Base-by-base conservation (phyloP, 345 rosid species). In the Salix arbutifolia region DNA sequence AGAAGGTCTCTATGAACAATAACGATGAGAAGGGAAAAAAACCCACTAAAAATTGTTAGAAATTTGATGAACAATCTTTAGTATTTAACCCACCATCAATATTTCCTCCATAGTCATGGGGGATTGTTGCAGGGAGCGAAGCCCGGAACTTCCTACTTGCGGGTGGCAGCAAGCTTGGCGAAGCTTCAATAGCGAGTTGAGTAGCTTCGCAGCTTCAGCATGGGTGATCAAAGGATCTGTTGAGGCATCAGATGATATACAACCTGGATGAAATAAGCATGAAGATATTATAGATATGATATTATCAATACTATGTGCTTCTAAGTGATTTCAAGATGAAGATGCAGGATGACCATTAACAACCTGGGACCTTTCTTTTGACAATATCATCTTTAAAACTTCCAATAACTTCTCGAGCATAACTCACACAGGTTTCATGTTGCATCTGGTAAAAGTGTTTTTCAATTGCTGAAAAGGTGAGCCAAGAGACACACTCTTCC, bases 121-220 rank as follows among this genome's bases (percentile, higher is more conserved):
- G 17, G 92, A 79, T 70, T 95, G 97, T 69, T 95, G 99, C 85
- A 93, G 76, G 74, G 99, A 88, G 69, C 96, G 97, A 78, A 95
- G 72, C 65, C 99, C 97, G 75, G 92, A 95, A 78, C 96, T 93
- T 82, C 99, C 99, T 21, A 95, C 97, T 93, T 95, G 99, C 76
- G 99, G 99, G 77, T 95, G 97, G 85, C 99, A 95, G 82, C 99
- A 95, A 80, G 99, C 99, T 81, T 95, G 99, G 56, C 99, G 99
- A 87, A 95, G 95, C 84, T 93, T 95, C 89, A 95, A 86, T 77
- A 95, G 97, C 2, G 99, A 91, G 75, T 87, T 91, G 80, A 95
- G 82, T 77, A 95, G 86, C 85, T 95, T 93, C 76, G 88, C 91
- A 81, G 99, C 94, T 73, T 93, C 98, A 10, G 83, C 80, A 75